Conservation (phyloP, 2,329 filamentous ascomycete genomes). For the Clonostachys byssicola region DNA sequence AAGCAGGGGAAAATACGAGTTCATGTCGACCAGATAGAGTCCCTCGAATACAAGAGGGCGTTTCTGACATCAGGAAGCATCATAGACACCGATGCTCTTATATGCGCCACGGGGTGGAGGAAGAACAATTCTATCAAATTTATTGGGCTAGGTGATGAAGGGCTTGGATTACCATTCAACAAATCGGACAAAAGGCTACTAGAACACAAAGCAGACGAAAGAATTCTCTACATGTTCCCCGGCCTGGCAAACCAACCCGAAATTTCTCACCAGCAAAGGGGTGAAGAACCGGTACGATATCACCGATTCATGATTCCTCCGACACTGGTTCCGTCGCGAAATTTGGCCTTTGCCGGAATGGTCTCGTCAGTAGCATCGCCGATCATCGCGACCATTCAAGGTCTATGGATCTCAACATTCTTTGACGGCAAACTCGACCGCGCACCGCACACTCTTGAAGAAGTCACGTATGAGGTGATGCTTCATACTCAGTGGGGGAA, state of each 20-base stretch:
- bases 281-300: slow-evolving; percentile 11
- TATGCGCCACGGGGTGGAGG: slow-evolving; percentile 51
- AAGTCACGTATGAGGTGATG: slow-evolving; percentile 48
- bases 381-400: slow-evolving; percentile 27
- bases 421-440: slow-evolving; percentile 40
- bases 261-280: slow-evolving; percentile 8
- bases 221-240: slow-evolving; percentile 10
- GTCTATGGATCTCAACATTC: slow-evolving; percentile 53
- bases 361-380: slow-evolving; percentile 23
- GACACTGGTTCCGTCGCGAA: slow-evolving; percentile 9
- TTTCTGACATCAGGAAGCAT: slow-evolving; percentile 32
- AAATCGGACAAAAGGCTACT: slow-evolving; percentile 3
- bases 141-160: slow-evolving; percentile 2
- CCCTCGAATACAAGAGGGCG: slow-evolving; percentile 29
- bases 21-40: slow-evolving; percentile 39
- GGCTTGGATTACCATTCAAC: slow-evolving; percentile 9
- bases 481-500: slow-evolving; percentile 64
- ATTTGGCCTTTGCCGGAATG: slow-evolving; percentile 25
- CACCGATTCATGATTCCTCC: slow-evolving; percentile 18
- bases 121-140: slow-evolving; percentile 38
- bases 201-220: slow-evolving; percentile 7
- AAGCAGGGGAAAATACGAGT: slow-evolving; percentile 39
- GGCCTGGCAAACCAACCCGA: slow-evolving; percentile 12
- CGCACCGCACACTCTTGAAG: slow-evolving; percentile 25
- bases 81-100: slow-evolving; percentile 37